Base-by-base conservation (phyloP, 73 alveolate genomes). In the Stentor roeselii region DNA sequence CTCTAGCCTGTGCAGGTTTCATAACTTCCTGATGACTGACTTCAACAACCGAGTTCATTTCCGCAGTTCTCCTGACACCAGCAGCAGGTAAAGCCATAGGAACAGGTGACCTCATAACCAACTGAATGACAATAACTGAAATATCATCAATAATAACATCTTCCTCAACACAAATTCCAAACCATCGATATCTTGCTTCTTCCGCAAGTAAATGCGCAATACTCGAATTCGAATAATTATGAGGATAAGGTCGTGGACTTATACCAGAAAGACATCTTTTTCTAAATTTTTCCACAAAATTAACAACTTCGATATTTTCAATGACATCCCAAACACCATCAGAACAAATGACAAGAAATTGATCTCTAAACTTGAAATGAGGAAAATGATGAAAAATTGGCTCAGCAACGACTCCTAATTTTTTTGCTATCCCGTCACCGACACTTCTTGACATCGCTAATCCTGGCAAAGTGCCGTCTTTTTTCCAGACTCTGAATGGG, bases 301-400 rank as follows among this genome's bases (percentile, higher is more conserved):
- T 41, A 1, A 76, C 67, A 2, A 2, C 84, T 35, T 76, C 84
- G 2, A 39, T 39, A 2, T 76, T 39, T 0, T 37, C 60, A 32
- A 76, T 84, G 42, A 78, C 78, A 31, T 88, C 95, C 95, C 91
- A 86, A 39, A 86, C 86, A 34, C 91, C 91, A 83, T 86, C 91
- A 37, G 84, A 50, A 3, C 89, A 83, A 32, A 86, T 59, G 3
- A 86, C 83, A 1, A 86, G 50, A 35, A 82, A 86, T 0, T 76
- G 74, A 35, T 76, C 84, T 39, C 39, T 39, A 6, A n/a, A 15
- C 6, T 61, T 78, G 30, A 39, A 36, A 59, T 78, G 21, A 14
- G 59, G 90, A 4, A 60, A 39, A 58, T 85, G 34, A 50, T 75
- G 80, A 83, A 42, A 31, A 77, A 84, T 59, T 85, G 91, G 75